Conservation (phyloP, 176 grass and related monocot species). For the Metroxylon sagu region DNA sequence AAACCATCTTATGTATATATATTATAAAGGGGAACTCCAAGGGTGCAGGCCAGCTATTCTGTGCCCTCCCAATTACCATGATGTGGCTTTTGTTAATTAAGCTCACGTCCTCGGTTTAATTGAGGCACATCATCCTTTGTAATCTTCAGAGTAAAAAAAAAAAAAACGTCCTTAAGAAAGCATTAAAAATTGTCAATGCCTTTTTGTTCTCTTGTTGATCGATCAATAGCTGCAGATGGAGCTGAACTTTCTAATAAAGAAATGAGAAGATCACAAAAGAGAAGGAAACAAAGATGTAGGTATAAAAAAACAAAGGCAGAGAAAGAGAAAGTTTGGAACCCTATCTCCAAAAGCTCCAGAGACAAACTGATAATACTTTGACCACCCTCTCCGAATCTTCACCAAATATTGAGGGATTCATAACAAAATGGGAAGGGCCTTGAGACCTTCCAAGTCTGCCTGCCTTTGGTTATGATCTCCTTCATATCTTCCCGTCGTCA, state of each 20-base stretch:
- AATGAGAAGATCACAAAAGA: not conserved
- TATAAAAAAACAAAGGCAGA: not conserved
- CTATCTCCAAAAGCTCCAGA: conserved; percentile 3
- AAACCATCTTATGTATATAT: too few species aligned
- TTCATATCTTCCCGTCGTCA: too few species aligned
- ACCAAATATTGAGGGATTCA: not conserved
- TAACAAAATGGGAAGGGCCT: conserved; percentile 1
- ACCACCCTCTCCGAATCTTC: conserved; percentile 2
- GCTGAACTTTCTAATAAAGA: conserved; percentile 3
- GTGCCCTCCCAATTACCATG: too few species aligned
- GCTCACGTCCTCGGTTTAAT: too few species aligned
- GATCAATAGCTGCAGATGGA: not conserved
- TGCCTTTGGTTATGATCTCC: not conserved
- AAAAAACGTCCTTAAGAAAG: too few species aligned
- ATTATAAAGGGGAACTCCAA: too few species aligned
- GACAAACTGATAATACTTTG: conserved; percentile 4
- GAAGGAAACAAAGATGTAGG: not conserved
- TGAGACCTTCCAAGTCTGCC: not conserved
- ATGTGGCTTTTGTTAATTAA: too few species aligned
- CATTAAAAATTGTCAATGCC: not conserved
- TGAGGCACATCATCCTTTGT: too few species aligned
- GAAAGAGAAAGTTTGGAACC: conserved; percentile 4
- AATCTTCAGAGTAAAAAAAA: too few species aligned
- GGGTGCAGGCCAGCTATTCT: too few species aligned
- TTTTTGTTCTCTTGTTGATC: conserved; percentile 4